Evolutionary conservation across 140 eudicot genomes (phyloP), one percentile per base, ranked within the genome.

Genomic region (Cichorium intybus): DNA sequence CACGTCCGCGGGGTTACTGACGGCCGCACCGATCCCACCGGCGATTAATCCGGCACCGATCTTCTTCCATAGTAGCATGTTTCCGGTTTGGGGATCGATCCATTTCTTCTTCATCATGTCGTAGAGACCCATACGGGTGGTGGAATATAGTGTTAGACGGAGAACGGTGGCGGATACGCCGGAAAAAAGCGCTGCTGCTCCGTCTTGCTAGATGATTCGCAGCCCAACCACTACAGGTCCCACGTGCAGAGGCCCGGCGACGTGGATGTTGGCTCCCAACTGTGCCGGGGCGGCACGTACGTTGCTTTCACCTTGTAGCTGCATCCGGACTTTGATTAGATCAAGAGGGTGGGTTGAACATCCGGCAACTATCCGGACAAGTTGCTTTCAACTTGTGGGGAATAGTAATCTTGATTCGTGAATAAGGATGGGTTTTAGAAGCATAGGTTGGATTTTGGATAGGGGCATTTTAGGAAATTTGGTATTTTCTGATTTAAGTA

Each of bases 151-250:
- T 0, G 93, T 88, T 73, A 88, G 99, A 16, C 99, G 92, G 80
- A 92, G 95, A 8, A 92, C 75, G 35, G 99, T 92, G 65, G 99
- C 99, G 26, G 99, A 92, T 10, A 92, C 93, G 74, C 99, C 99
- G 24, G 99, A 85, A 71, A 74, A 92, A 1, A 92, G 77, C 5
- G 86, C 95, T 0, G 61, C 60, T 24, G 68, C 78, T 17, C 99
- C 99, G n/a, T 92, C 99, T 26, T 92, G 95, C 51, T 66, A 84
- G 34, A 92, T 39, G 72, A 92, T 88, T 70, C 73, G 72, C 48
- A 85, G 60, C 12, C 95, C 97, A 18, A 85, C 95, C 0, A 82
- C 61, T n/a, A 92, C 17, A 12, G 84, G 96, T 0, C 99, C 99
- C 35, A 83, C 86, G 1, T 95, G 95, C 20, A 86, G 84, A 0